Evolutionary conservation across 1,139 yeast species (phyloP).

Genomic region (Diutina sp.): DNA sequence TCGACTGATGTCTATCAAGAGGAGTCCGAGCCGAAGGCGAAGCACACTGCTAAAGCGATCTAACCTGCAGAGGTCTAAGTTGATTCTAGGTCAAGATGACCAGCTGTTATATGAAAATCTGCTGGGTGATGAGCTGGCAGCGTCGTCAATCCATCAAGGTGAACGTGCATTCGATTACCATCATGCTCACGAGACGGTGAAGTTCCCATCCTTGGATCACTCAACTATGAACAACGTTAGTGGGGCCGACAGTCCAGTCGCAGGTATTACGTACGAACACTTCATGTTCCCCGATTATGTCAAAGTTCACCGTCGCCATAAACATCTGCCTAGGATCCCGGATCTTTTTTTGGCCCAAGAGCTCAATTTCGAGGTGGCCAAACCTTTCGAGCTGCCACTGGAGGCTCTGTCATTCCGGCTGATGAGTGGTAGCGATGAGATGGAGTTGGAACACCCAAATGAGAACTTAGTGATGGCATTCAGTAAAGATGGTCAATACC

Average conservation of each 20-base stretch:
- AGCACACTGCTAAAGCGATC: not conserved
- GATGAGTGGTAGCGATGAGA: constrained; percentile 3
- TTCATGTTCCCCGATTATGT: constrained; percentile 42
- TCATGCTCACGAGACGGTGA: not conserved
- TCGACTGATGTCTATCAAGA: not conserved
- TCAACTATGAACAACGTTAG: not conserved
- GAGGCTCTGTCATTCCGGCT: constrained; percentile 5
- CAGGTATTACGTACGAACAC: constrained; percentile 24
- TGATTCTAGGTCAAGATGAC: not conserved
- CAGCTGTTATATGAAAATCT: not conserved
- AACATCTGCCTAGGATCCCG: constrained; percentile 28
- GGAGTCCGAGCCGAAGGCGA: not conserved
- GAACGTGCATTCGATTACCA: not conserved
- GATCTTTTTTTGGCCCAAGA: constrained; percentile 76
- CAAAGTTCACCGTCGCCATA: constrained; percentile 31
- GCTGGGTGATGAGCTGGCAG: not conserved
- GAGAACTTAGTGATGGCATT: constrained; percentile 68
- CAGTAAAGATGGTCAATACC: constrained; percentile 64
- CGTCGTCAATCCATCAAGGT: not conserved
- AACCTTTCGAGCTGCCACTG: constrained; percentile 5
- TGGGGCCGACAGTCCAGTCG: constrained; percentile 10
- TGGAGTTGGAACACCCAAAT: constrained; percentile 9
- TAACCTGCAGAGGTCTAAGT: not conserved
- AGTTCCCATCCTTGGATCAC: not conserved
- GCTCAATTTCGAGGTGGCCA: constrained; percentile 16